phyloP scores from a whole-genome alignment of 768 basidiomycete genomes.

The Arthromyces matolae region DNA sequence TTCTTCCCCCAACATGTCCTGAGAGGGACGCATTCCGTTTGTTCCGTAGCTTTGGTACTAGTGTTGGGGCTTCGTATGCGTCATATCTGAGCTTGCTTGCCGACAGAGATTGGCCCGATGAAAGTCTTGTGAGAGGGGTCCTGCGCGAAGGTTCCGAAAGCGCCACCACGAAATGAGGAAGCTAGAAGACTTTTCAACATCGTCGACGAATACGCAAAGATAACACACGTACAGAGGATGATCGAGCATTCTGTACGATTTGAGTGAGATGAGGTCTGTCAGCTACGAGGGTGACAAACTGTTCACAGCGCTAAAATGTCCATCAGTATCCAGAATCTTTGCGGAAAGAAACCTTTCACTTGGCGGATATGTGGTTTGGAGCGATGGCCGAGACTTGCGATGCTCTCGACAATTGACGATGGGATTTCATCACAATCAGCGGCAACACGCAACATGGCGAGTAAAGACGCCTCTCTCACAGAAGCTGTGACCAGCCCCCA shows the following conservation, averaged over 20 bases:
- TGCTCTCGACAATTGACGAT: conserved; percentile 35
- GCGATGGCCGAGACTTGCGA: conserved; percentile 40
- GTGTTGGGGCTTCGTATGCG: conserved; percentile 64
- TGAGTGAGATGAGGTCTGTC: conserved; percentile 43
- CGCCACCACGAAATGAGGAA: conserved; percentile 65
- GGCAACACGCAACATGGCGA: conserved; percentile 67
- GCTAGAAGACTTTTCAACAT: conserved; percentile 33
- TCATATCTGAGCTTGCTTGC: conserved; percentile 59
- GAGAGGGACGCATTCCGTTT: conserved; percentile 27
- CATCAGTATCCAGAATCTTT: conserved; percentile 7
- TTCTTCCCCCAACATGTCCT: conserved; percentile 26
- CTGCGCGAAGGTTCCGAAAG: conserved; percentile 24
- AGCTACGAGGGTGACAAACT: conserved; percentile 51
- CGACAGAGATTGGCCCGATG: conserved; percentile 24
- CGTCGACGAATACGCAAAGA: not conserved
- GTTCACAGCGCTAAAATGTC: conserved; percentile 57
- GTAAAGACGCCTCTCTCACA: conserved; percentile 68
- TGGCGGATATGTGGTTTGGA: conserved; percentile 54
- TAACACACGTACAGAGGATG: conserved; percentile 49
- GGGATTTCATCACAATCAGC: conserved; percentile 57
- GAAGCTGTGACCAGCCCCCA: conserved; percentile 49
- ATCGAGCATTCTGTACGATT: conserved; percentile 45
- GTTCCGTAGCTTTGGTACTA: conserved; percentile 42
- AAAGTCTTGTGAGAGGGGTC: conserved; percentile 16
- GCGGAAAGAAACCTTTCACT: conserved; percentile 32